Evolutionary conservation across 495 filamentous ascomycete species (phyloP).

Genomic region (Penicilliopsis zonata): DNA sequence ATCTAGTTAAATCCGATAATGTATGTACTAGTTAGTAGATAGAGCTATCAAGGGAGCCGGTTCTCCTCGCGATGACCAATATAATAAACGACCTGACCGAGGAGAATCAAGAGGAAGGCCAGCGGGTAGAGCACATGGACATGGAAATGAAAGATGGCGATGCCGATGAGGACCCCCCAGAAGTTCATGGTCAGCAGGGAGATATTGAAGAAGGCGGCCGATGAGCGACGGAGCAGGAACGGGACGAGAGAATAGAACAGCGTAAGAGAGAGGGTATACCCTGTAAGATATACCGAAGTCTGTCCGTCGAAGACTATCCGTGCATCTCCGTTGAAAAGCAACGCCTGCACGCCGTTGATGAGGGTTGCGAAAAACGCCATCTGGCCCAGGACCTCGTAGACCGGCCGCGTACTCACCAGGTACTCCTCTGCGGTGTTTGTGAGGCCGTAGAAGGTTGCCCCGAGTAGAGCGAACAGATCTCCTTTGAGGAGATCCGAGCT

Average conservation of each 20-base stretch:
- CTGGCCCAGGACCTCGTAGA: conserved; percentile 91
- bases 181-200: conserved; percentile 90
- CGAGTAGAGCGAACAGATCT: conserved; percentile 81
- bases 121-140: conserved; percentile 92
- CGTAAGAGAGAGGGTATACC: conserved; percentile 71
- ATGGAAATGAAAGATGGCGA: conserved; percentile 66
- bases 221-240: conserved; percentile 74
- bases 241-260: conserved; percentile 85
- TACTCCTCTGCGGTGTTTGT: conserved; percentile 88
- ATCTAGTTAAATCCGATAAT: no score
- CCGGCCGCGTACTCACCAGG: conserved; percentile 71
- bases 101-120: conserved; percentile 82
- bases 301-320: conserved; percentile 54
- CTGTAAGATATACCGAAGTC: conserved; percentile 70
- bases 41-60: no score
- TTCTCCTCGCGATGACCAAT: conserved; percentile 77
- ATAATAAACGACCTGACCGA: conserved; percentile 76
- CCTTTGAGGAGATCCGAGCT: conserved; percentile 73
- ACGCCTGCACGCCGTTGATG: conserved; percentile 85
- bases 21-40: no score
- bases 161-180: conserved; percentile 88
- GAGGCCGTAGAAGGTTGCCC: conserved; percentile 84
- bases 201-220: conserved; percentile 94
- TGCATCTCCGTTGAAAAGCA: conserved; percentile 72
- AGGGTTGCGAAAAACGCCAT: conserved; percentile 78